Base-by-base conservation (phyloP, 345 rosid species). In the Raphanus raphanistrum region DNA sequence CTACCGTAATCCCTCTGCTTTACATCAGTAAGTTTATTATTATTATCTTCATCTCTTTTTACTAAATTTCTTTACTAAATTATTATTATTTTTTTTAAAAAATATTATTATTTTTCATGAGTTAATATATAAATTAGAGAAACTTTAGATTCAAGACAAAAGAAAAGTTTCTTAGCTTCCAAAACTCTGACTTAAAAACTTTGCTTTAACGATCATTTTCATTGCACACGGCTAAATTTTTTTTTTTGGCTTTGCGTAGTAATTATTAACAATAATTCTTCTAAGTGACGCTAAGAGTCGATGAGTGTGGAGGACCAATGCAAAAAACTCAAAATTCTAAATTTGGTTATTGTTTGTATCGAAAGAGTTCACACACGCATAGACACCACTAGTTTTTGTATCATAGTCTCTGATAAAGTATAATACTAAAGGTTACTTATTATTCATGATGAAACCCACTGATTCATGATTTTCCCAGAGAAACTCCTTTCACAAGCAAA, bases 1-100 rank as follows among this genome's bases (percentile, higher is more conserved):
- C 71, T 94, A 92, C 63, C 91, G 69, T 59, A 94, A 94, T 71
- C 85, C 89, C 2, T 29, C 50, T 0, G 86, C 90, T 17, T 90
- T 94, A 62, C 38, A 80, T 73, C 92, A 59, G 98, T 92, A 82
- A 85, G 88, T 28, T 58, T n/a, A 50, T 50, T 50, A 43, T 43
- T 43, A 35, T 35, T 35, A 35, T 8, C 7, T 7, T 35, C 10
- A 7, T 35, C 2, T 35, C 7, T 35, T 35, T 35, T 35, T 7
- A 41, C 48, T 43, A 43, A 43, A 13, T 48, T 21, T 21, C 21
- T 21, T 21, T 21, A 21, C 21, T 21, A 21, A 21, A 21, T 21
- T 21, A 21, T 21, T 21, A 21, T 21, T 21, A 21, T 21, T 21
- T 21, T 21, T 21, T 21, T 21, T 0, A 21, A 21, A 21, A 21